A percentile compares a stretch with the other conserved stretches of the same genome.
phyloP scores from a whole-genome alignment of 805 yeast species.

The Candida sphagnicola region DNA sequence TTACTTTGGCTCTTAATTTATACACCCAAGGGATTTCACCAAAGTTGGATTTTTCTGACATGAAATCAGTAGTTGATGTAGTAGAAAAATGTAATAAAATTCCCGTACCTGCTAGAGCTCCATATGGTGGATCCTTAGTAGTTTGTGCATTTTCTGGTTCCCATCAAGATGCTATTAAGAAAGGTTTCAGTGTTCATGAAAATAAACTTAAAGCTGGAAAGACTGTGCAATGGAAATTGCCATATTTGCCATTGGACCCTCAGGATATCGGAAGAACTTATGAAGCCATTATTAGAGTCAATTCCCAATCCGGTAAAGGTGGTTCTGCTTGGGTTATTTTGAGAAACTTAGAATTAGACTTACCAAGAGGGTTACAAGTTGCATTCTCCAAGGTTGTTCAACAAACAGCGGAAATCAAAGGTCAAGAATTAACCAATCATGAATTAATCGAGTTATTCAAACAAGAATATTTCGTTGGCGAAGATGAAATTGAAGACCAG shows the following conservation, averaged over 20 bases:
- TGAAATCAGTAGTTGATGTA: slow-evolving; percentile 61
- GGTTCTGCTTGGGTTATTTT: slow-evolving; percentile 87
- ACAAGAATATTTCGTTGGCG: slow-evolving; percentile 48
- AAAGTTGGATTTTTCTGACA: slow-evolving; percentile 65
- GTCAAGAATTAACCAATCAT: slow-evolving; percentile 62
- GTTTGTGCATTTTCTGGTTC: slow-evolving; percentile 83
- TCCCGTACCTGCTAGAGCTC: slow-evolving; percentile 75
- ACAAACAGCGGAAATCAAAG: slow-evolving; percentile 61
- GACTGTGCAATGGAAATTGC: slow-evolving; percentile 59
- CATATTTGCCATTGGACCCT: slow-evolving; percentile 83
- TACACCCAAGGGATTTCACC: slow-evolving; percentile 79
- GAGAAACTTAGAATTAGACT: slow-evolving; percentile 69
- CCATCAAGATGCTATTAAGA: slow-evolving; percentile 87
- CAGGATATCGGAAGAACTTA: slow-evolving; percentile 83
- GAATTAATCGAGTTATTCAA: slow-evolving; percentile 69
- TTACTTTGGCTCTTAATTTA: slow-evolving; percentile 70
- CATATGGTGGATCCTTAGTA: slow-evolving; percentile 78
- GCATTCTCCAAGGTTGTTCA: slow-evolving; percentile 73
- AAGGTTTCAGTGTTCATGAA: slow-evolving; percentile 59
- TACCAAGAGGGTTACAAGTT: slow-evolving; percentile 78
- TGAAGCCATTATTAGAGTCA: slow-evolving; percentile 87
- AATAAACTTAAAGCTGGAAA: slow-evolving; percentile 32
- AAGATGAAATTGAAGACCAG: slow-evolving; percentile 19
- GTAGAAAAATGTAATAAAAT: slow-evolving; percentile 80
- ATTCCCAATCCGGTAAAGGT: slow-evolving; percentile 86